These are phyloP conservation scores for Bromus sterilis DNA, from an alignment of 176 grass and related monocot genomes.

Conservation along the genomic window DNA sequence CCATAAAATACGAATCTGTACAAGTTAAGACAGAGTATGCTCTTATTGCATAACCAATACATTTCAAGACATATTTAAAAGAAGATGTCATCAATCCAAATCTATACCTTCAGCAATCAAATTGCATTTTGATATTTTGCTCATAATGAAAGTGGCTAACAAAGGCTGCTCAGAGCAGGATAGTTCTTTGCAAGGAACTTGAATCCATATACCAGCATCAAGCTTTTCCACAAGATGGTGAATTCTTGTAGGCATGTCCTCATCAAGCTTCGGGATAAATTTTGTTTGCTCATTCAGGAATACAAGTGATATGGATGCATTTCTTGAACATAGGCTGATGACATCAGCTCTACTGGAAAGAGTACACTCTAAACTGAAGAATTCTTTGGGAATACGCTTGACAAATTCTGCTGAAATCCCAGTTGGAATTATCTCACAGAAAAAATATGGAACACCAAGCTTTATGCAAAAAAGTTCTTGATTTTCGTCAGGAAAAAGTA, in stretches of 20 bases:
- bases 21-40: constrained; percentile 18
- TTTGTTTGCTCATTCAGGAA: constrained; percentile 29
- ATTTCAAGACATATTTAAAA: constrained; percentile 21
- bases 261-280: constrained; percentile 48
- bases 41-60: constrained; percentile 32
- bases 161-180: constrained; percentile 26
- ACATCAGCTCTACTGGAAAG: constrained; percentile 43
- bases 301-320: constrained; percentile 67
- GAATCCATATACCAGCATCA: constrained; percentile 75
- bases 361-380: constrained; percentile 53
- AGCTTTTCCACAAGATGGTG: constrained; percentile 63
- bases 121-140: constrained; percentile 46
- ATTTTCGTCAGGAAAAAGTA: constrained; percentile 76
- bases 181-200: constrained; percentile 52
- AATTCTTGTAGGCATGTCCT: constrained; percentile 46
- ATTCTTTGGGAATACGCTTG: constrained; percentile 54
- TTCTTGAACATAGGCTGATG: constrained; percentile 59
- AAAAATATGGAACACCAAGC: constrained; percentile 59
- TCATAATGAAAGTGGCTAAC: constrained; percentile 63
- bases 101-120: constrained; percentile 73
- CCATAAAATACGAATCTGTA: constrained; percentile 72
- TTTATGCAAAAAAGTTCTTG: constrained; percentile 51
- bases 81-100: background rate
- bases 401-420: constrained; percentile 49
- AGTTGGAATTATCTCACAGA: constrained; percentile 56